Conservation (phyloP, 371 early-diverging fungal species). For the Batkoa obscura region DNA sequence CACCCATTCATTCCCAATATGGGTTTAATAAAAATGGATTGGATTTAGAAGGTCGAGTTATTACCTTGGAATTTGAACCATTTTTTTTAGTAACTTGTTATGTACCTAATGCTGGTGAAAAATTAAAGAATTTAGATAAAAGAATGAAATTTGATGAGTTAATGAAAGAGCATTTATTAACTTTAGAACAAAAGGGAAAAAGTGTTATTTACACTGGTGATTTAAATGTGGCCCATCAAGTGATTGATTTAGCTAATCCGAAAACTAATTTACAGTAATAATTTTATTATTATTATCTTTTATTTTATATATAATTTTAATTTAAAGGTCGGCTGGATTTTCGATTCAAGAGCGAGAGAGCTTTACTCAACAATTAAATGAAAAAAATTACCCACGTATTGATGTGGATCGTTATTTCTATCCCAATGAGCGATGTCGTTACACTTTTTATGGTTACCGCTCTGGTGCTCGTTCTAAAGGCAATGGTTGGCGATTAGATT, state of each 20-base stretch:
- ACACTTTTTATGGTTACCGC: conserved; percentile 68
- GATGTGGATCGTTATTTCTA: conserved; percentile 63
- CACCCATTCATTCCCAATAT: conserved; percentile 40
- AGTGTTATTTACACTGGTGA: conserved; percentile 75
- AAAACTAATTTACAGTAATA: conserved; percentile 37
- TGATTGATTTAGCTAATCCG: conserved; percentile 66
- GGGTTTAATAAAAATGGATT: conserved; percentile 31
- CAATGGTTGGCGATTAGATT: conserved; percentile 80
- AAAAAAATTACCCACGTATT: conserved; percentile 25
- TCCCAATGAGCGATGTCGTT: conserved; percentile 41
- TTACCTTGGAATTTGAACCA: conserved; percentile 42
- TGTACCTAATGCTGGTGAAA: conserved; percentile 64
- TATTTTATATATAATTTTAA: background rate
- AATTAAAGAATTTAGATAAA: conserved; percentile 39
- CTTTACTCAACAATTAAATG: conserved; percentile 36
- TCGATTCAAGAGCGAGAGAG: conserved; percentile 64
- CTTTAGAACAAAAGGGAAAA: conserved; percentile 43
- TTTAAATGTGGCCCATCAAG: conserved; percentile 73
- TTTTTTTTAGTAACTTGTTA: conserved; percentile 56
- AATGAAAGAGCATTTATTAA: conserved; percentile 44
- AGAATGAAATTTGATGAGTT: conserved; percentile 41
- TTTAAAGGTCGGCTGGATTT: conserved; percentile 54
- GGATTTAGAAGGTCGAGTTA: conserved; percentile 45
- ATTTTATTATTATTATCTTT: background rate
- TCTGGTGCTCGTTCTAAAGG: conserved; percentile 46